Evolutionary conservation across 176 grass and related monocot species (phyloP), one percentile per base, ranked within the genome.

Genomic region (Oryza meridionalis): DNA sequence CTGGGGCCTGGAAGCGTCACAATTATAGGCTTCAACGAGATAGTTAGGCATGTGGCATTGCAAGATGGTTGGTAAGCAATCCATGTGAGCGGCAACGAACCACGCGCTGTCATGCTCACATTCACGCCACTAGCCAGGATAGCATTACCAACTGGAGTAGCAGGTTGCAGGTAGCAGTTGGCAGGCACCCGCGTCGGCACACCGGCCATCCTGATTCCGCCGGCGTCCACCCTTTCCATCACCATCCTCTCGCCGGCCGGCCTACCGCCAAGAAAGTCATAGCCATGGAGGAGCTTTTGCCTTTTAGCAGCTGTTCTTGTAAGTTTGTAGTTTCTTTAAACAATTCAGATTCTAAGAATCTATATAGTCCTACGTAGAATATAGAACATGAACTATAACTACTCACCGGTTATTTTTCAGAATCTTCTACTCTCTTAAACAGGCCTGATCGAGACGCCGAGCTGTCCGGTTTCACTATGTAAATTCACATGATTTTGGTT

Each of bases 41-140:
- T 69, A 62, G 76, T 58, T 58, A 37, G 11, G 75, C 87, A 80
- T 75, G 87, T 88, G 76, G 69, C 33, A 6, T 0, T 50, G 22
- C 40, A 11, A 14, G 64, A 70, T 0, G n/a, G n/a, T 24, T 9
- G 75, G 64, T 50, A 3, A 76, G 77, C 77, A 89, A 61, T 69
- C 82, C 82, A 85, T 89, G 77, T 81, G 82, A 0, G 2, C 4
- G 2, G 64, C 73, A 58, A 55, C 27, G 25, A 77, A 51, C 62
- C 45, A 47, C 13, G 32, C 45, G 12, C 46, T 58, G 46, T 27
- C 75, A 25, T 75, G 6, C 31, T 44, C 19, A 11, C 53, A 14
- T 14, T 22, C 61, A 75, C 51, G 33, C 26, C 27, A 37, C 21
- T 3, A 33, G 9, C 7, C 78, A 14, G 32, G 29, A 12, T 1